These are phyloP conservation scores for Extremus antarcticus DNA, from an alignment of 495 filamentous ascomycete genomes.

Conservation along the genomic window DNA sequence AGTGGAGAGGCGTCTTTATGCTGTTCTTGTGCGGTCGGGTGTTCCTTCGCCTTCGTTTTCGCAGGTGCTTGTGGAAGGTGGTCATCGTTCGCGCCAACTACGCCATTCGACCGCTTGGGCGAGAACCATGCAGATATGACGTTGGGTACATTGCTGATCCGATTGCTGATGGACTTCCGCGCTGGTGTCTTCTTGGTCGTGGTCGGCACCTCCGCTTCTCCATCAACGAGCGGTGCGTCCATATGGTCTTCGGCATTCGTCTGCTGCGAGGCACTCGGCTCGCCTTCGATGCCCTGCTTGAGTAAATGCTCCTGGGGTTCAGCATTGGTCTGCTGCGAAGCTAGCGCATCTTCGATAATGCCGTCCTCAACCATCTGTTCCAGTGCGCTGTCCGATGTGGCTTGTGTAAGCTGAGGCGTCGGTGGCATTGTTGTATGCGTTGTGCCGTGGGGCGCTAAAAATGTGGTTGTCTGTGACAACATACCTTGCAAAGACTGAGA, in stretches of 20 bases:
- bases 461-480: too few relatives aligned
- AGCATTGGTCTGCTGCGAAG: too few relatives aligned
- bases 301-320: too few relatives aligned
- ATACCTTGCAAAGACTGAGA: slow-evolving; percentile 2
- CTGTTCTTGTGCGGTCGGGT: not conserved
- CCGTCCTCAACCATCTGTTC: not conserved
- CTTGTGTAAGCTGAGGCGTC: slow-evolving; percentile 16
- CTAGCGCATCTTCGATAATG: too few relatives aligned
- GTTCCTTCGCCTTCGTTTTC: not conserved
- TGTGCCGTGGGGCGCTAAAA: too few relatives aligned
- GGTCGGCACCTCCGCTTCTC: not conserved
- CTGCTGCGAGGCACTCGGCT: not conserved
- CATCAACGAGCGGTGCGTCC: too few relatives aligned
- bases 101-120: slow-evolving; percentile 13
- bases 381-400: not conserved
- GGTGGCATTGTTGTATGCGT: too few relatives aligned
- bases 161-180: slow-evolving; percentile 6
- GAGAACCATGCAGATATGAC: slow-evolving; percentile 27
- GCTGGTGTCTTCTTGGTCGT: not conserved
- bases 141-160: slow-evolving; percentile 20
- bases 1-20: not conserved
- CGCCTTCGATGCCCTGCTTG: not conserved
- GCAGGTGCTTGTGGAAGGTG: not conserved
- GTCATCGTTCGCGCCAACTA: not conserved
- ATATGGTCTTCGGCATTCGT: not conserved